Evolutionary conservation across 805 yeast species (phyloP).

Genomic region (Jamesozyma gamospora): DNA sequence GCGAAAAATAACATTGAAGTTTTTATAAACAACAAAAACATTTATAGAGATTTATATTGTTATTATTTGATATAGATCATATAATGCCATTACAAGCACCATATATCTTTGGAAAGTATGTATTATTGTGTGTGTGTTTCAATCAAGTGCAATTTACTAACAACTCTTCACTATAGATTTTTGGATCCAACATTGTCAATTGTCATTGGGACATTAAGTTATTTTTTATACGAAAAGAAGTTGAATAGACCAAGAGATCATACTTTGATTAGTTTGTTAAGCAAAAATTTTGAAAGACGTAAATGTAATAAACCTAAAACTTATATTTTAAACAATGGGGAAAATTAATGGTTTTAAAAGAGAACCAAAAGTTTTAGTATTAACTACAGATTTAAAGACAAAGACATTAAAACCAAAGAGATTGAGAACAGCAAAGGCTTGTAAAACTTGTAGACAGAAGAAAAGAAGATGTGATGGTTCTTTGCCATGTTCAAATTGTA

Average conservation of each 20-base stretch:
- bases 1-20: no score
- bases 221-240: constrained; percentile 52
- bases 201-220: constrained; percentile 51
- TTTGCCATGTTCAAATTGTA: constrained; percentile 61
- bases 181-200: constrained; percentile 60
- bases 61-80: background rate
- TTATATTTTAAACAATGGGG: background rate
- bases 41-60: background rate
- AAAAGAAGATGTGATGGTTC: constrained; percentile 75
- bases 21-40: no score
- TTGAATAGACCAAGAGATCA: constrained; percentile 47
- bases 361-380: constrained; percentile 17
- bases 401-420: constrained; percentile 33
- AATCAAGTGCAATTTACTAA: no score
- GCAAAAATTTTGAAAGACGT: constrained; percentile 24
- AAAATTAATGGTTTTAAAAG: no score
- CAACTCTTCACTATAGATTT: constrained; percentile 11
- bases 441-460: constrained; percentile 65
- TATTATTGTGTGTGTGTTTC: no score
- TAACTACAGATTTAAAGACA: constrained; percentile 18
- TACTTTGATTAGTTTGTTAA: constrained; percentile 42
- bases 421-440: constrained; percentile 62
- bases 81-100: constrained; percentile 20
- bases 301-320: no score
- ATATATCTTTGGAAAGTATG: constrained; percentile 35